phyloP scores from a whole-genome alignment of 2,329 filamentous ascomycete species.

The Sclerotinia borealis region DNA sequence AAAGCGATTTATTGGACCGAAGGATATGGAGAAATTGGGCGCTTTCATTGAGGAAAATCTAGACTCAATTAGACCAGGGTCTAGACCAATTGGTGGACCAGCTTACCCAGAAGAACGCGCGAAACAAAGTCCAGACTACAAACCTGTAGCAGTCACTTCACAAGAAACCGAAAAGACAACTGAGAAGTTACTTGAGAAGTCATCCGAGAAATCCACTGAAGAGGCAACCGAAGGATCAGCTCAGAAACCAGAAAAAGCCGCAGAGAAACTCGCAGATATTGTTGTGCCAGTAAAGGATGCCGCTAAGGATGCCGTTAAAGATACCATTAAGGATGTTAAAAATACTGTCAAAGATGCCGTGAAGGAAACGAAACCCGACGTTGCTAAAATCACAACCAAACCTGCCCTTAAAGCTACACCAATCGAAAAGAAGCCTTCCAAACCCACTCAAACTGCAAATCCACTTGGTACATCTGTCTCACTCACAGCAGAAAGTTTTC shows the following conservation, averaged over 20 bases:
- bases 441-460: conserved; percentile 58
- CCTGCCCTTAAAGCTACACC: conserved; percentile 29
- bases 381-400: conserved; percentile 1
- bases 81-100: conserved; percentile 51
- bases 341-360: not conserved
- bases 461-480: conserved; percentile 66
- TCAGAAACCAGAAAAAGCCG: not conserved
- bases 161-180: conserved; percentile 19
- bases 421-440: conserved; percentile 39
- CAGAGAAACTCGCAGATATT: not conserved
- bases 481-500: conserved; percentile 79
- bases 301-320: not conserved
- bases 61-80: conserved; percentile 74
- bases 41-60: conserved; percentile 68
- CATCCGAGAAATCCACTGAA: not conserved
- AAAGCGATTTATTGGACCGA: conserved; percentile 59
- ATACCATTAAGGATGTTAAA: not conserved
- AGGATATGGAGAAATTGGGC: conserved; percentile 60
- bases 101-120: conserved; percentile 68
- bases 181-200: conserved; percentile 17
- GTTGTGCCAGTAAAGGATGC: not conserved
- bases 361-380: conserved; percentile 4
- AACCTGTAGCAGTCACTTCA: conserved; percentile 15
- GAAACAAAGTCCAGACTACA: conserved; percentile 32
- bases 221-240: not conserved